Evolutionary conservation across 768 basidiomycete genomes (phyloP), one percentile per base, ranked within the genome.

Genomic region (Leccinum variicolor): DNA sequence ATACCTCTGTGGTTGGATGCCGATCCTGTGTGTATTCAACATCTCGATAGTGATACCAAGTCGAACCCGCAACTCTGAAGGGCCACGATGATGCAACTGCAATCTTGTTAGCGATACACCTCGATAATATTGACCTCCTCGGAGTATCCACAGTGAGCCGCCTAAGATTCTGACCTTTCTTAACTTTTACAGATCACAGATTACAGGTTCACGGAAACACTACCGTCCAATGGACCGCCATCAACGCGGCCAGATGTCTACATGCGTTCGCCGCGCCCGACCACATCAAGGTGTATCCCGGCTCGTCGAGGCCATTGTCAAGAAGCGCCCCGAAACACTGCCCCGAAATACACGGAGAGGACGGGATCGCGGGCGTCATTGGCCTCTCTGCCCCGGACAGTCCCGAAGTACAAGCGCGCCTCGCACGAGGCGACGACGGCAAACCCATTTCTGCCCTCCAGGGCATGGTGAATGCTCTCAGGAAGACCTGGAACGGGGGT

Each of bases 11-110:
- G 86, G 86, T 66, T 88, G 43, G 87, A 89, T 65, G 80, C 77
- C 17, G 87, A 89, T 65, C 85, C 87, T 13, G 86, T 86, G 67
- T 33, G 82, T 45, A 31, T 41, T 36, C 33, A 43, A 21, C 25
- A n/a, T 31, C 28, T 7, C 14, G 47, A 28, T 17, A 31, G 26
- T 17, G 26, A 13, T 29, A 9, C 15, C 19, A 19, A 56, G 5
- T 47, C 45, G 21, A 13, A 64, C 39, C 56, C 25, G 53, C 45
- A 33, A 45, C 6, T 46, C 14, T 53, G 48, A 52, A 92, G 90
- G 92, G 93, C 14, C 93, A 95, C 65, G 93, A 96, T 65, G 93
- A 95, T 74, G 94, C 90, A 5, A 85, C 84, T 11, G 92, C 91
- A 3, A 85, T 95, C 52, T 75, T 95, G 67, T 74, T 94, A 9